phyloP scores from a whole-genome alignment of 1,284 basidiomycete genomes.

The Exobasidium cylindrosporum region DNA sequence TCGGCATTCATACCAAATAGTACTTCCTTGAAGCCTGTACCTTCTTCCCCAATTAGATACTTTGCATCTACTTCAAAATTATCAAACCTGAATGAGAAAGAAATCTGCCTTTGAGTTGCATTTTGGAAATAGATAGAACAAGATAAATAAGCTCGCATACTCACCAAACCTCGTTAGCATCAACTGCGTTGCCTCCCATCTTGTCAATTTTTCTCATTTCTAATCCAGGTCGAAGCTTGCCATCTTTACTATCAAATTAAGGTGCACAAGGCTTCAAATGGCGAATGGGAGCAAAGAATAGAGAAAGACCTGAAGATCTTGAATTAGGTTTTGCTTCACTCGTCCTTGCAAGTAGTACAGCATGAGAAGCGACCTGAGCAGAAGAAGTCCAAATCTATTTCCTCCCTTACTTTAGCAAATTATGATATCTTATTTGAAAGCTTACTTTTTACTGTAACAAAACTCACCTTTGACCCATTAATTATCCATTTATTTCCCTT shows the following conservation, averaged over 20 bases:
- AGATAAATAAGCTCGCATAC: background rate
- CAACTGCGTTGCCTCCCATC: slow-evolving; percentile 57
- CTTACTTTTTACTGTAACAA: no score
- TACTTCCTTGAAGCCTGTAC: slow-evolving; percentile 55
- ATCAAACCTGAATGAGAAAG: slow-evolving; percentile 53
- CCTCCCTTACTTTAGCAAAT: background rate
- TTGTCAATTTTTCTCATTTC: slow-evolving; percentile 53
- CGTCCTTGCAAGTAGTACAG: slow-evolving; percentile 55
- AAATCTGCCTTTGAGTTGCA: no score
- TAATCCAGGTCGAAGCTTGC: slow-evolving; percentile 29
- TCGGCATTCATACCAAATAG: slow-evolving; percentile 56
- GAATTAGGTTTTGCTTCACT: slow-evolving; percentile 39
- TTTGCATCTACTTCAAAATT: slow-evolving; percentile 49
- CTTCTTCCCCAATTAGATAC: slow-evolving; percentile 55
- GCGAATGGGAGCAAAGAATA: slow-evolving; percentile 37
- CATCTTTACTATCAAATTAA: slow-evolving; percentile 14
- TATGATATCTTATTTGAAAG: background rate
- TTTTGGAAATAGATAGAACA: slow-evolving; percentile 18
- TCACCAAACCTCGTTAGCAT: slow-evolving; percentile 52
- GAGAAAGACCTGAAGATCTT: slow-evolving; percentile 40
- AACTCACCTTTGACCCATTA: slow-evolving; percentile 42
- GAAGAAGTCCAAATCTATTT: slow-evolving; percentile 44
- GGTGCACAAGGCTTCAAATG: slow-evolving; percentile 21
- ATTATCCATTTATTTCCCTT: slow-evolving; percentile 40
- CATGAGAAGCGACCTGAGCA: slow-evolving; percentile 50